Evolutionary conservation across 2,329 filamentous ascomycete genomes (phyloP), one percentile per base, ranked within the genome.

Genomic region (Claviceps africana): DNA sequence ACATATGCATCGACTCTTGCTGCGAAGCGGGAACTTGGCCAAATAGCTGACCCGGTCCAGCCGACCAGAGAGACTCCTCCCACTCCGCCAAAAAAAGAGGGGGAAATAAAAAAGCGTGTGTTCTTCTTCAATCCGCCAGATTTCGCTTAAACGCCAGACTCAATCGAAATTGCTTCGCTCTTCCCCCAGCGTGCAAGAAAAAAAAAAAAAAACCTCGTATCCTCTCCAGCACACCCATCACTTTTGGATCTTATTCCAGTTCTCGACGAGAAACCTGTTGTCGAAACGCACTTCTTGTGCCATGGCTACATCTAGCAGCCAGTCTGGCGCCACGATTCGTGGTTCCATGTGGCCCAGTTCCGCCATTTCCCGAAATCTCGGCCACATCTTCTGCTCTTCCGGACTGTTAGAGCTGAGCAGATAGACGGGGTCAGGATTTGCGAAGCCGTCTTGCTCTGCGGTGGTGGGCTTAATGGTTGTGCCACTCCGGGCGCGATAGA

Each of bases 271-370:
- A 62, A 87, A 88, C 58, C 74, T 77, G 42, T 82, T 70, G 53
- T 82, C 73, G 66, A 81, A 83, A n/a, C 74, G 73, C 56, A 93
- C 72, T 66, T 88, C 76, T 69, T 98, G 93, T 60, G 80, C 82
- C 86, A 98, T 91, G 4, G 88, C 88, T 54, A 89, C 83, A 62
- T 90, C 85, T 53, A 98, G 71, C 60, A 98, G 67, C 93, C 93
- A 98, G 64, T 98, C 90, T 2, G 86, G 79, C 47, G 78, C 79
- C 25, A 96, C 88, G 42, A 98, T 82, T 51, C 86, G 76, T 2
- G 90, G 84, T 58, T 83, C 77, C 77, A 91, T 89, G 62, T 87
- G 83, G 45, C 86, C 83, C 59, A 83, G 84, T 56, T 76, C 71
- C 2, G 87, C 90, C 78, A 95, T 83, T 50, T 86, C 80, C 52